A percentile compares a stretch with the other conserved stretches of the same genome.
phyloP scores from a whole-genome alignment of 768 basidiomycete species.

The Chalciporus chontae region DNA sequence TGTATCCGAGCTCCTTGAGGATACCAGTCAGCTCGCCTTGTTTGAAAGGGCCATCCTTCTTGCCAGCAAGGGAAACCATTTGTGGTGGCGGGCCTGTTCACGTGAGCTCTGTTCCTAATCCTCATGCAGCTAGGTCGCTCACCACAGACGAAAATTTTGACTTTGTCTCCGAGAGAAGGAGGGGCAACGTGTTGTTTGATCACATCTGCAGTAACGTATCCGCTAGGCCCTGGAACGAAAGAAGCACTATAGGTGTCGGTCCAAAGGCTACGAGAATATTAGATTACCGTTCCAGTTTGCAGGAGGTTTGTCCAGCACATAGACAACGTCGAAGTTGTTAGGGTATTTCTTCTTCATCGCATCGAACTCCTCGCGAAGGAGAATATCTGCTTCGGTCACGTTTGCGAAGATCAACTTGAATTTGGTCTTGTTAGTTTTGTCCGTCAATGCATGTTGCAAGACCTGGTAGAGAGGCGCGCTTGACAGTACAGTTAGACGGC shows the following conservation, averaged over 20 bases:
- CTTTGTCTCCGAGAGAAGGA: constrained; percentile 63
- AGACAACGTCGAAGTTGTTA: constrained; percentile 74
- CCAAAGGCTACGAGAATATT: not conserved
- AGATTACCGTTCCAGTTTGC: constrained; percentile 54
- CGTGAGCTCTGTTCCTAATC: not conserved
- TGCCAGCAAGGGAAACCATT: constrained; percentile 83
- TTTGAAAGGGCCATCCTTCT: constrained; percentile 76
- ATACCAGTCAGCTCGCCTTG: constrained; percentile 81
- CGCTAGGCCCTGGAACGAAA: constrained; percentile 49
- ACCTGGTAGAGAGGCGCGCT: constrained; percentile 87
- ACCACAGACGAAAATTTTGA: constrained; percentile 91
- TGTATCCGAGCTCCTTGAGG: constrained; percentile 87
- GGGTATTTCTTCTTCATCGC: constrained; percentile 64
- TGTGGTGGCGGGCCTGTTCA: constrained; percentile 72
- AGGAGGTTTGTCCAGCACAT: constrained; percentile 77
- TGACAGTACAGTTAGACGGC: constrained; percentile 5
- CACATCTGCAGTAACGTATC: constrained; percentile 71
- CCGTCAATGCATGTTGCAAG: constrained; percentile 66
- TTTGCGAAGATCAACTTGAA: constrained; percentile 93
- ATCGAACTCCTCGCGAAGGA: constrained; percentile 78
- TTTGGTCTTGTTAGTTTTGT: constrained; percentile 84
- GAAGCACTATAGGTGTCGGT: constrained; percentile 4
- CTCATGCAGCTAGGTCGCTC: constrained; percentile 22
- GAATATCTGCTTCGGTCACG: constrained; percentile 85
- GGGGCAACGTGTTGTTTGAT: constrained; percentile 72